Conservation (phyloP, 2,329 filamentous ascomycete species). For the Mycocentrospora acerina region DNA sequence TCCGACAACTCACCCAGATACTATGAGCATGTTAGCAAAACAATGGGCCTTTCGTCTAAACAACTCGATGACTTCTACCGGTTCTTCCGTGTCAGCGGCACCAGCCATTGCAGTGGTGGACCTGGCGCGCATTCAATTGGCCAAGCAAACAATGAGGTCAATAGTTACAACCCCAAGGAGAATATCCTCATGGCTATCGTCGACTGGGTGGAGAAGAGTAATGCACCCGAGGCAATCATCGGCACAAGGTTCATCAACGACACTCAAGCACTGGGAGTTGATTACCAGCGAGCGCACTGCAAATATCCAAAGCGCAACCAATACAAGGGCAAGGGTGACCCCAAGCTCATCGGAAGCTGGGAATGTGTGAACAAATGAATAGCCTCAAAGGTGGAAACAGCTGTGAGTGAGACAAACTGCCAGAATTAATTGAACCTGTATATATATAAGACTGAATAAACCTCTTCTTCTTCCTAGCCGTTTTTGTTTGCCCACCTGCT, state of each 20-base stretch:
- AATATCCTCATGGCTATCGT: conserved; percentile 54
- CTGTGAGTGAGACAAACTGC: too few relatives aligned
- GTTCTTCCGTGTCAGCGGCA: conserved; percentile 56
- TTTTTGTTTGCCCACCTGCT: too few relatives aligned
- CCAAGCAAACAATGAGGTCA: conserved; percentile 17
- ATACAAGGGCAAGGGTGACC: conserved; percentile 36
- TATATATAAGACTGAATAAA: too few relatives aligned
- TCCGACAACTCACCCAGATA: conserved; percentile 50
- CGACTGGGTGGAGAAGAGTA: conserved; percentile 48
- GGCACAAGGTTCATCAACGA: conserved; percentile 37
- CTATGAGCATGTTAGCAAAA: conserved; percentile 51
- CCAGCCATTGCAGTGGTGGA: conserved; percentile 55
- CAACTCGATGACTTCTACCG: conserved; percentile 51
- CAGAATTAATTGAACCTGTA: too few relatives aligned
- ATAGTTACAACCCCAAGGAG: conserved; percentile 38
- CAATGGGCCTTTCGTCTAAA: conserved; percentile 40
- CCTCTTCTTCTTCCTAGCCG: too few relatives aligned
- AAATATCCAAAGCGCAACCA: conserved; percentile 40
- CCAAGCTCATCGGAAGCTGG: conserved; percentile 33
- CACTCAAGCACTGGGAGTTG: conserved; percentile 27
- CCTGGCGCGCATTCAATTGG: conserved; percentile 47
- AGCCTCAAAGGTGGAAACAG: too few relatives aligned
- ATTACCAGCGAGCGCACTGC: conserved; percentile 40
- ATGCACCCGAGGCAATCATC: conserved; percentile 44
- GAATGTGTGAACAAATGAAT: conserved; percentile 36